These are phyloP conservation scores for Evernia prunastri DNA, from an alignment of 495 filamentous ascomycete species.

Conservation along the genomic window DNA sequence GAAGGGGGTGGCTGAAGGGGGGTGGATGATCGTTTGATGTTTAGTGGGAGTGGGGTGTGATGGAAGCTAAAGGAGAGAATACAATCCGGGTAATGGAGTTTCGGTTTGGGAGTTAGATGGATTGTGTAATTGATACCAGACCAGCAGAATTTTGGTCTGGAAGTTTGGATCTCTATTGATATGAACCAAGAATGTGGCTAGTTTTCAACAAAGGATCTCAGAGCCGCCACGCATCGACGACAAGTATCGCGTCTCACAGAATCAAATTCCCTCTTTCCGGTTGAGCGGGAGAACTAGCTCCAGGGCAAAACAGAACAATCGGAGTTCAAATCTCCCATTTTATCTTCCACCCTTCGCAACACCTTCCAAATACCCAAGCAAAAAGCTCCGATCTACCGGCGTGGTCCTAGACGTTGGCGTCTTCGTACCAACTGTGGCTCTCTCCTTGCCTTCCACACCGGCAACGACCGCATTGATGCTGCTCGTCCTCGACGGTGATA, in stretches of 20 bases:
- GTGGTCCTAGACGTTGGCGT: constrained; percentile 55
- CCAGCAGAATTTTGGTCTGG: background rate
- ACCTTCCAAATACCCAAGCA: constrained; percentile 67
- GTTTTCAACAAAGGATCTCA: background rate
- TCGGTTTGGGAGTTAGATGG: background rate
- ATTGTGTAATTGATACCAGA: background rate
- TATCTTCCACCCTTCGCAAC: constrained; percentile 39
- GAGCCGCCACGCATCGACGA: background rate
- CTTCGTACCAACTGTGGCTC: constrained; percentile 37
- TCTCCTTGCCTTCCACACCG: constrained; percentile 25
- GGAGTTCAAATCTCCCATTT: background rate
- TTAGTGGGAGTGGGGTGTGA: too few species aligned
- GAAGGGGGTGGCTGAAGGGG: background rate
- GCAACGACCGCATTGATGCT: constrained; percentile 13
- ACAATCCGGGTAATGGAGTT: background rate
- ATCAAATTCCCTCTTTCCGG: background rate
- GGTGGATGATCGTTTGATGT: too few species aligned
- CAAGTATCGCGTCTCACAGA: background rate
- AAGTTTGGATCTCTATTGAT: background rate
- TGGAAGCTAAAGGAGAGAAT: too few species aligned
- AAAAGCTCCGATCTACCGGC: constrained; percentile 65
- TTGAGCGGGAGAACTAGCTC: background rate
- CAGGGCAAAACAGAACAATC: background rate
- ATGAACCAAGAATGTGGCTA: background rate
- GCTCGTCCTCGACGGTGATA: background rate